phyloP scores from a whole-genome alignment of 2,329 filamentous ascomycete genomes.

The Sporothrix luriei region DNA sequence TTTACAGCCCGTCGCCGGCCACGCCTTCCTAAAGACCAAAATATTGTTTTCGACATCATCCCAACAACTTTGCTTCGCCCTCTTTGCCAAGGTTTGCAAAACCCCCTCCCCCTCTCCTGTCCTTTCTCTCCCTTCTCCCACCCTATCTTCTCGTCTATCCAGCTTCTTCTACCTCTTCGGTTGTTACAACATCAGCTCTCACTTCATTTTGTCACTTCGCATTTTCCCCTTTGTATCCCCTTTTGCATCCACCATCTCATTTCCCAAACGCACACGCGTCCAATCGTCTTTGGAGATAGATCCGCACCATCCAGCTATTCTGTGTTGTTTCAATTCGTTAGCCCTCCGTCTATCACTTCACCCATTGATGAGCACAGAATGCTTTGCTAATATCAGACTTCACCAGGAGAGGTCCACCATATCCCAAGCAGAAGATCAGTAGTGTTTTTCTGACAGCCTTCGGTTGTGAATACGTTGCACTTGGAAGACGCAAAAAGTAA shows the following conservation, averaged over 20 bases:
- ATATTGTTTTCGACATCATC: background rate
- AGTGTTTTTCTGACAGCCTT: background rate
- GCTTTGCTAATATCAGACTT: background rate
- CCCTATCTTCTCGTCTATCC: background rate
- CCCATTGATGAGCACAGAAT: too few species aligned
- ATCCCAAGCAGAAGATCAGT: background rate
- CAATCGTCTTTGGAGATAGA: conserved; percentile 21
- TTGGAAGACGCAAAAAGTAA: conserved; percentile 1
- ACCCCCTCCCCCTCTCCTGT: background rate
- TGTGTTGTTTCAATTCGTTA: background rate
- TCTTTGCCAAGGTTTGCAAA: background rate
- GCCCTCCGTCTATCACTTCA: background rate
- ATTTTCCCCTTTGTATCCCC: conserved; percentile 30
- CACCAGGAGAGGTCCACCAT: background rate
- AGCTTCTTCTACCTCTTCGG: conserved; percentile 35
- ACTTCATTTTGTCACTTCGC: conserved; percentile 17
- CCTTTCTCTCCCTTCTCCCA: background rate
- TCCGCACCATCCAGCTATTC: background rate
- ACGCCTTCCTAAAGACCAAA: conserved; percentile 6
- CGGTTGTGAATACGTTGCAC: background rate
- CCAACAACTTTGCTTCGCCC: background rate
- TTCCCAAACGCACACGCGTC: conserved; percentile 3
- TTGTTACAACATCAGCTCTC: conserved; percentile 34
- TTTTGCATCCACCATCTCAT: conserved; percentile 29
- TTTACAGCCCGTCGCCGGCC: background rate